These are phyloP conservation scores for Lizonia empirigonia DNA, from an alignment of 2,329 filamentous ascomycete species.

Conservation along the genomic window DNA sequence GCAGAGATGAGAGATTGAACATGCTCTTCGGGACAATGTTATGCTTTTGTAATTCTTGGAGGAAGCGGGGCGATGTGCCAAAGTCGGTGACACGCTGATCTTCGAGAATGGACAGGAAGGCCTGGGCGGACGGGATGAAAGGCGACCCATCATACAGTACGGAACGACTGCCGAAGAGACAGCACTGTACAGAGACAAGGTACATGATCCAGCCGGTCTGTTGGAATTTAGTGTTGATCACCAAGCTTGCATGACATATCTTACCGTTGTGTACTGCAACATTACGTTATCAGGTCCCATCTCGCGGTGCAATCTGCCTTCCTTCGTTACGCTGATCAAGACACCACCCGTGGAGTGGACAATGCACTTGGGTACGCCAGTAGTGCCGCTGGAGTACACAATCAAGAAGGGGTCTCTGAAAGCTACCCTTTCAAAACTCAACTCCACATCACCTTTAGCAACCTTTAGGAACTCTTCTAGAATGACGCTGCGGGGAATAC, in stretches of 20 bases:
- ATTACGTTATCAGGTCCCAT: conserved; percentile 51
- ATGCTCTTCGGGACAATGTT: conserved; percentile 66
- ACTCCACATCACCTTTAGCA: conserved; percentile 46
- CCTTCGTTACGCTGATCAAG: conserved; percentile 65
- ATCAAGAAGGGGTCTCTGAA: conserved; percentile 80
- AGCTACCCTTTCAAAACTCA: conserved; percentile 64
- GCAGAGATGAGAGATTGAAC: conserved; percentile 66
- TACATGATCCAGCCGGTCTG: conserved; percentile 81
- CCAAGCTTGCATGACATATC: neutral
- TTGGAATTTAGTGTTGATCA: neutral
- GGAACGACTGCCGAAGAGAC: conserved; percentile 65
- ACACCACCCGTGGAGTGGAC: conserved; percentile 75
- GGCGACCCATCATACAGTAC: conserved; percentile 86
- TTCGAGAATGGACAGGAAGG: conserved; percentile 67
- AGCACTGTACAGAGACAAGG: conserved; percentile 62
- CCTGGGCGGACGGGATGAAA: conserved; percentile 70
- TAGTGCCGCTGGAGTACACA: conserved; percentile 80
- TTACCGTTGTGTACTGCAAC: conserved; percentile 63
- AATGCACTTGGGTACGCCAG: conserved; percentile 83
- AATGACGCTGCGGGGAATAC: conserved; percentile 56
- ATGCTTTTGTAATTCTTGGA: conserved; percentile 72
- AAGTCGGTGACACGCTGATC: conserved; percentile 72
- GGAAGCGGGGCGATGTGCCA: conserved; percentile 76
- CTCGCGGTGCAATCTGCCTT: conserved; percentile 61
- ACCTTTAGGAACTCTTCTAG: conserved; percentile 51